These are phyloP conservation scores for Coniosporium apollinis DNA, from an alignment of 495 filamentous ascomycete genomes.

Conservation along the genomic window DNA sequence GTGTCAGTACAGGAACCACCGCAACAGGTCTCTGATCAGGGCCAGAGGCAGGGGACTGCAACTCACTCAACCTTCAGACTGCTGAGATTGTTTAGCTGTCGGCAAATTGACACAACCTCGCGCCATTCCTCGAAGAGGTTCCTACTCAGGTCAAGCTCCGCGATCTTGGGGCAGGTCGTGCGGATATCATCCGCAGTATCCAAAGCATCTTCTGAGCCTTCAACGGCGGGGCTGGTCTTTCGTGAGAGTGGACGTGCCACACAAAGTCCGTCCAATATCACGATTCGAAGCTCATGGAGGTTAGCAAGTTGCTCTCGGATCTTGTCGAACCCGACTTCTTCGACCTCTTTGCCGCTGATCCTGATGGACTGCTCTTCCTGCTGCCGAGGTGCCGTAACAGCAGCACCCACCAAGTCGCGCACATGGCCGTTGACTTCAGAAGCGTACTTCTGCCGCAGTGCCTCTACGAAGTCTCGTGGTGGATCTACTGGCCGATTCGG, in stretches of 20 bases:
- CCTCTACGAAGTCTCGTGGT: constrained; percentile 57
- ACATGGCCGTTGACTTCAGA: constrained; percentile 26
- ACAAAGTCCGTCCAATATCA: constrained; percentile 67
- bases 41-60: neutral
- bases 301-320: constrained; percentile 62
- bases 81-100: constrained; percentile 41
- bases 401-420: constrained; percentile 13
- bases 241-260: too few species aligned
- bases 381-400: constrained; percentile 8
- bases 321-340: constrained; percentile 95
- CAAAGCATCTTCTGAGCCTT: constrained; percentile 6
- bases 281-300: constrained; percentile 58
- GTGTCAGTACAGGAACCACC: neutral
- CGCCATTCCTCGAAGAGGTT: constrained; percentile 57
- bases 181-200: constrained; percentile 8
- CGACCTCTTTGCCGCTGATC: constrained; percentile 73
- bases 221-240: constrained; percentile 32
- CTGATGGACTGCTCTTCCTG: constrained; percentile 32
- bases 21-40: neutral
- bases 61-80: constrained; percentile 56
- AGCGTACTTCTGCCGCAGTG: constrained; percentile 68
- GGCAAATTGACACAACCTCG: constrained; percentile 53
- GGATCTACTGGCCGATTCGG: constrained; percentile 52
- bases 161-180: constrained; percentile 36
- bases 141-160: constrained; percentile 71